These are phyloP conservation scores for Aspergillus ostianus DNA, from an alignment of 495 filamentous ascomycete genomes.

Conservation along the genomic window DNA sequence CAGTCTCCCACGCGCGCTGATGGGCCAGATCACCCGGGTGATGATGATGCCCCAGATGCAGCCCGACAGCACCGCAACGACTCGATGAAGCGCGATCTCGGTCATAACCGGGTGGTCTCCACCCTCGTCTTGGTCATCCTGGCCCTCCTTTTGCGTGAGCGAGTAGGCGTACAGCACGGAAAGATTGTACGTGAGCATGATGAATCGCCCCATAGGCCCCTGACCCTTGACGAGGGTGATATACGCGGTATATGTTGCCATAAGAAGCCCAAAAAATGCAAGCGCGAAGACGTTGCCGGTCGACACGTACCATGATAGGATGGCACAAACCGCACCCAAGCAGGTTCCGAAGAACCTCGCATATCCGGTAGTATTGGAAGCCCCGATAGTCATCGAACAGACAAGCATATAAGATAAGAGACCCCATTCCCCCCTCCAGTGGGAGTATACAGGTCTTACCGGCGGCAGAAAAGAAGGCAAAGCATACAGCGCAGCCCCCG, in stretches of 20 bases:
- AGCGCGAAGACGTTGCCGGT: slow-evolving; percentile 70
- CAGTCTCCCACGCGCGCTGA: slow-evolving; percentile 80
- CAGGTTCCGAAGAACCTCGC: slow-evolving; percentile 86
- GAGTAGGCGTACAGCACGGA: slow-evolving; percentile 93
- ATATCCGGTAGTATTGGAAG: slow-evolving; percentile 86
- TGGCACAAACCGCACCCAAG: slow-evolving; percentile 72
- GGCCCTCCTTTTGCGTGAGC: slow-evolving; percentile 69
- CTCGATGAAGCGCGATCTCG: slow-evolving; percentile 87
- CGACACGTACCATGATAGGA: slow-evolving; percentile 73
- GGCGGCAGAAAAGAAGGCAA: slow-evolving; percentile 78
- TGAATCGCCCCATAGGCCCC: slow-evolving; percentile 88
- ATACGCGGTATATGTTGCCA: slow-evolving; percentile 81
- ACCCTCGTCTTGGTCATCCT: slow-evolving; percentile 76
- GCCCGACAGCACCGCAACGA: slow-evolving; percentile 81
- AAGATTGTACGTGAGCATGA: slow-evolving; percentile 95
- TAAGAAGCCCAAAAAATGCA: slow-evolving; percentile 73
- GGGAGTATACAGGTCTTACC: slow-evolving; percentile 75
- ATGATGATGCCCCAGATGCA: slow-evolving; percentile 92
- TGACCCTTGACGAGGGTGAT: slow-evolving; percentile 81
- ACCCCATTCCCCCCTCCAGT: slow-evolving; percentile 97
- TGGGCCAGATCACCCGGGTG: slow-evolving; percentile 88
- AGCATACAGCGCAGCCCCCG: slow-evolving; percentile 83
- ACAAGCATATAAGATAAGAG: slow-evolving; percentile 97
- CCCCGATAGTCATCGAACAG: slow-evolving; percentile 94
- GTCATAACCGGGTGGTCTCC: slow-evolving; percentile 77